phyloP scores from a whole-genome alignment of 495 filamentous ascomycete species.

The Cetradonia linearis region DNA sequence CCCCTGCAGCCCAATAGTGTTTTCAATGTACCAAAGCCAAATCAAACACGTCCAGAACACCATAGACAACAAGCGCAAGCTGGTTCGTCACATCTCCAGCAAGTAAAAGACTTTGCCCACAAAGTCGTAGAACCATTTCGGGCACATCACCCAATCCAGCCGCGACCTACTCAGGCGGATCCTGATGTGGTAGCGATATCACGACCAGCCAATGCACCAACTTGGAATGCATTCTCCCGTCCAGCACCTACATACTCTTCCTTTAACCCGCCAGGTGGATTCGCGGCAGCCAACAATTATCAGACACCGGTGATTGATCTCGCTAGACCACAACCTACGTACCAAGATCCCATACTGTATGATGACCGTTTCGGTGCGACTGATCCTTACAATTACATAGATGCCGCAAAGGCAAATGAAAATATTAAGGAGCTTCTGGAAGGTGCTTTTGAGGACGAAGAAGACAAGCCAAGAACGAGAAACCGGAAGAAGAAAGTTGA shows the following conservation, averaged over 20 bases:
- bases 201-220: slow-evolving; percentile 34
- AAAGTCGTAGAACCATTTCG: slow-evolving; percentile 36
- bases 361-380: slow-evolving; percentile 34
- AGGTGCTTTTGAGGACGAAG: slow-evolving; percentile 76
- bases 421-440: slow-evolving; percentile 83
- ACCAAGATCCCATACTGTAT: slow-evolving; percentile 23
- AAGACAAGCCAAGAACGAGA: slow-evolving; percentile 48
- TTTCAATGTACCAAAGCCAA: slow-evolving; percentile 44
- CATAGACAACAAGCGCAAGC: slow-evolving; percentile 31
- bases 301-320: slow-evolving; percentile 41
- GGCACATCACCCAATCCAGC: slow-evolving; percentile 29
- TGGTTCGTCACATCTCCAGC: slow-evolving; percentile 22
- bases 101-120: slow-evolving; percentile 8
- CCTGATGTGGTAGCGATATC: slow-evolving; percentile 36
- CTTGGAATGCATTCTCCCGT: slow-evolving; percentile 33
- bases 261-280: slow-evolving; percentile 10
- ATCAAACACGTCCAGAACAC: slow-evolving; percentile 40
- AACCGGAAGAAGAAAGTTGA: slow-evolving; percentile 42
- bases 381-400: slow-evolving; percentile 61
- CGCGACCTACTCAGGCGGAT: slow-evolving; percentile 17
- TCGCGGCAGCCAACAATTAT: slow-evolving; percentile 29
- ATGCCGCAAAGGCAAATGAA: slow-evolving; percentile 64
- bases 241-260: slow-evolving; percentile 37
- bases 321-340: slow-evolving; percentile 29
- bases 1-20: slow-evolving; percentile 35